Base-by-base conservation (phyloP, 352 stramenopile species). In the Pythium grandisporangium region DNA sequence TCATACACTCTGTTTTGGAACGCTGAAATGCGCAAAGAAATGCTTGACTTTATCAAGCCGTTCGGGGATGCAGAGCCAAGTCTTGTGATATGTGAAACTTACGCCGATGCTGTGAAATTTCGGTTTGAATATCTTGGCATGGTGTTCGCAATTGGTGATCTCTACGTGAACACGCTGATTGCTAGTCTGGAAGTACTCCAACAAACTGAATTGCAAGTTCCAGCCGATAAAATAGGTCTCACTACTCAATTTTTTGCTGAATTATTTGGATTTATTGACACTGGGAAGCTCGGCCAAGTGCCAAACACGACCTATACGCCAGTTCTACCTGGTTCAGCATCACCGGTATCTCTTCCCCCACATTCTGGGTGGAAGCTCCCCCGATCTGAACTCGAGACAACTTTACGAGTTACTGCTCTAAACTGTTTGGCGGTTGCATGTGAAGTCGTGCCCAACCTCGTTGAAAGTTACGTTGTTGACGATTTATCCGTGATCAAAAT, bases 1-100 rank as follows among this genome's bases (percentile, higher is more conserved):
- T 88, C 76, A 5, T 86, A 89, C 42, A 87, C 70, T 8, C 35
- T 93, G n/a, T 78, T 75, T 47, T 93, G 81, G 81, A 90, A 81
- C 30, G 43, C 54, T n/a, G 45, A 63, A 11, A 88, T 93, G 74
- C 78, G 81, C 2, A 42, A 66, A 42, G 79, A 92, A 27, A 42
- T 80, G 39, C 29, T 70, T 3, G 52, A 48, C 17, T 87, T 88
- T 34, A 42, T 91, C 22, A 47, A 36, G 4, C 70, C 71, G 10
- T 62, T 50, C 16, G 66, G 66, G 3, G 53, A 27, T 1, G 36
- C 70, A 13, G 58, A 82, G 33, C 69, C 70, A 16, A 33, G 37
- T 6, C 13, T 66, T 14, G 23, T 30, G 14, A 68, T 46, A 5
- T 16, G 53, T 14, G 72, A 90, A 41, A 41, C 63, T 20, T 85